phyloP scores from a whole-genome alignment of 805 yeast species.

The Candida ascalaphidarum region DNA sequence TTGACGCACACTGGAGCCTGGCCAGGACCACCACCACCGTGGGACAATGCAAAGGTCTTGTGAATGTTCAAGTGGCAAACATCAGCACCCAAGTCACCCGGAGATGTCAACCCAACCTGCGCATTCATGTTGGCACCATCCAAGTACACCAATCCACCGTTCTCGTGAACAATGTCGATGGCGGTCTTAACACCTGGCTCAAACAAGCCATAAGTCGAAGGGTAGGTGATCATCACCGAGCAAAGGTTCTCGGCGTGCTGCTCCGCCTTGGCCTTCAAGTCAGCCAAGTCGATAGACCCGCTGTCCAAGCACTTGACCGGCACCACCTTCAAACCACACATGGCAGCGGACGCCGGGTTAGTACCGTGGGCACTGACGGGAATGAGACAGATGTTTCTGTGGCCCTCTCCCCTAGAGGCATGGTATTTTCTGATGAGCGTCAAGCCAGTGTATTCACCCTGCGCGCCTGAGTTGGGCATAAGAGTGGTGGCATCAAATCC shows the following conservation, averaged over 20 bases:
- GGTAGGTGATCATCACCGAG: constrained; percentile 94
- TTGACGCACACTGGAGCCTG: constrained; percentile 97
- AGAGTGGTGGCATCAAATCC: constrained; percentile 87
- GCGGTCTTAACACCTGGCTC: constrained; percentile 87
- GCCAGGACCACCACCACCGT: constrained; percentile 99
- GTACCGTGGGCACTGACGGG: constrained; percentile 99
- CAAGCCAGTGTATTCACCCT: constrained; percentile 94
- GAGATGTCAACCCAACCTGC: constrained; percentile 94
- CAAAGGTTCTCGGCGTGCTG: constrained; percentile 67
- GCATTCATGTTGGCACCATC: constrained; percentile 99
- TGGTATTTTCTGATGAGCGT: constrained; percentile 77
- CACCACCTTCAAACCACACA: constrained; percentile 92
- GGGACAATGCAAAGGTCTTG: constrained; percentile 96
- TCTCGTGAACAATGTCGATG: constrained; percentile 70
- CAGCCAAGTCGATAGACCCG: constrained; percentile 81
- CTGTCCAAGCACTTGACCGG: constrained; percentile 79
- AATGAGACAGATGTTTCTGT: constrained; percentile 82
- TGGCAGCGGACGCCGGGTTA: constrained; percentile 96
- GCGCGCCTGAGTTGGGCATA: constrained; percentile 98
- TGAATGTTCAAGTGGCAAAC: constrained; percentile 96
- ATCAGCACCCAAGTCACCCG: constrained; percentile 97
- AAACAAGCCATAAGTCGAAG: constrained; percentile 93
- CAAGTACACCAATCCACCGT: constrained; percentile 94
- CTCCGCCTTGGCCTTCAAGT: constrained; percentile 63
- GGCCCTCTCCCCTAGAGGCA: constrained; percentile 56